phyloP scores from a whole-genome alignment of 805 yeast species.

The Cyberlindnera misumaiensis region DNA sequence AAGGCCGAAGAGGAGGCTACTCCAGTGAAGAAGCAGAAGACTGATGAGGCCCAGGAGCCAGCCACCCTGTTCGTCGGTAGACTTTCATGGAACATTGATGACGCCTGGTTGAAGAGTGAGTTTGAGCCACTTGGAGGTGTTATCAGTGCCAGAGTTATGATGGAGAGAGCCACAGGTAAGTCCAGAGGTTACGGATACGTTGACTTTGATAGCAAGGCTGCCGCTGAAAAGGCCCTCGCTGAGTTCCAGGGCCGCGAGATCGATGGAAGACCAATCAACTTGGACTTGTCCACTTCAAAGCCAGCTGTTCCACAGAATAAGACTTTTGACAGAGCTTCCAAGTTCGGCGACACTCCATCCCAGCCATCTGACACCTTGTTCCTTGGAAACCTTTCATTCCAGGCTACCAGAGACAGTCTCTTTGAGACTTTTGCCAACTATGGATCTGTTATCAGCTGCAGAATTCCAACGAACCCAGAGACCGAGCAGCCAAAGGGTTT shows the following conservation, averaged over 20 bases:
- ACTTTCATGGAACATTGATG: slow-evolving; percentile 95
- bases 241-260: slow-evolving; percentile 90
- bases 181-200: slow-evolving; percentile 98
- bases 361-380: slow-evolving; percentile 94
- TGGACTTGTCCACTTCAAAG: slow-evolving; percentile 84
- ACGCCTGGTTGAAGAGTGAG: slow-evolving; percentile 85
- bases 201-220: slow-evolving; percentile 72
- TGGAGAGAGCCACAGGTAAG: slow-evolving; percentile 86
- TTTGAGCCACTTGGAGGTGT: slow-evolving; percentile 83
- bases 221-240: slow-evolving; percentile 80
- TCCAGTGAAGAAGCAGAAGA: slow-evolving; percentile 30
- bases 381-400: slow-evolving; percentile 93
- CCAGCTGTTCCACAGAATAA: slow-evolving; percentile 54
- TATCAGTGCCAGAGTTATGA: slow-evolving; percentile 81
- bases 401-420: slow-evolving; percentile 74
- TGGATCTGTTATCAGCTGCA: slow-evolving; percentile 81
- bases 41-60: slow-evolving; percentile 43
- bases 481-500: slow-evolving; percentile 99
- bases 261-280: slow-evolving; percentile 94
- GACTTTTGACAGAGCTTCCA: slow-evolving; percentile 71
- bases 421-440: slow-evolving; percentile 65
- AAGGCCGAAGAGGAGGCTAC: slow-evolving; percentile 30
- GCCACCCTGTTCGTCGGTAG: slow-evolving; percentile 95
- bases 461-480: slow-evolving; percentile 98
- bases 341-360: slow-evolving; percentile 85